These are phyloP conservation scores for Lasiodiplodia citricola DNA, from an alignment of 2,329 filamentous ascomycete genomes.

Conservation along the genomic window DNA sequence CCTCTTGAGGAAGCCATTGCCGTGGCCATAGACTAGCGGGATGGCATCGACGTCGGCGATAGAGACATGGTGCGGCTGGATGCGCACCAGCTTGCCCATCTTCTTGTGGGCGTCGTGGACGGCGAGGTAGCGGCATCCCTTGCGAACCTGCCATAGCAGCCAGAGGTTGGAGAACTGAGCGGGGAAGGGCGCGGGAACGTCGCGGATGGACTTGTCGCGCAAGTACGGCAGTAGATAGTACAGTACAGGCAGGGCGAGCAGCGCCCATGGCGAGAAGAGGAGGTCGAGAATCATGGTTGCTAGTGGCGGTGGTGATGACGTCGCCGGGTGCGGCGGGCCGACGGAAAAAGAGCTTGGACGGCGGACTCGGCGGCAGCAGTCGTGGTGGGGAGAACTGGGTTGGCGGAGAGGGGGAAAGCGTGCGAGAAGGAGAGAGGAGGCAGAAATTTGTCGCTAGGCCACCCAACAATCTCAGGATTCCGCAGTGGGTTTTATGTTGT, in stretches of 20 bases:
- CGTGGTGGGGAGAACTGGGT: background rate
- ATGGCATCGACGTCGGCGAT: constrained; percentile 83
- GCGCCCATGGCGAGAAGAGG: constrained; percentile 52
- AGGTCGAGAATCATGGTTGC: constrained; percentile 39
- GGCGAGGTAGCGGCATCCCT: constrained; percentile 61
- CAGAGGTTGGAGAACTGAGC: constrained; percentile 78
- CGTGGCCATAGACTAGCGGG: constrained; percentile 72
- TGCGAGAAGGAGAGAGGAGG: background rate
- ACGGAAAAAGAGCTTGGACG: background rate
- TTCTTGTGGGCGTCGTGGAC: constrained; percentile 77
- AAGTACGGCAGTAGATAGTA: constrained; percentile 68
- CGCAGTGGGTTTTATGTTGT: constrained; percentile 1
- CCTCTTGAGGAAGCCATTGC: constrained; percentile 57
- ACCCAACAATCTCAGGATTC: background rate
- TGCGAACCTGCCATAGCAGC: constrained; percentile 69
- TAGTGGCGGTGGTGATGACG: background rate
- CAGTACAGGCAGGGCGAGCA: constrained; percentile 56
- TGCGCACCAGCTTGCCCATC: constrained; percentile 77
- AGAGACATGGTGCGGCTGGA: constrained; percentile 84
- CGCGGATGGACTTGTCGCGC: constrained; percentile 58
- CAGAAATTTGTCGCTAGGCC: background rate
- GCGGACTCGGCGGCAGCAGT: background rate
- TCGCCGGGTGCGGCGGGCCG: background rate
- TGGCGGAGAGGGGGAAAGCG: background rate
- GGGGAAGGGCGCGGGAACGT: constrained; percentile 67